Conservation (phyloP, 1,284 basidiomycete species). For the Rhodotorula sp. region DNA sequence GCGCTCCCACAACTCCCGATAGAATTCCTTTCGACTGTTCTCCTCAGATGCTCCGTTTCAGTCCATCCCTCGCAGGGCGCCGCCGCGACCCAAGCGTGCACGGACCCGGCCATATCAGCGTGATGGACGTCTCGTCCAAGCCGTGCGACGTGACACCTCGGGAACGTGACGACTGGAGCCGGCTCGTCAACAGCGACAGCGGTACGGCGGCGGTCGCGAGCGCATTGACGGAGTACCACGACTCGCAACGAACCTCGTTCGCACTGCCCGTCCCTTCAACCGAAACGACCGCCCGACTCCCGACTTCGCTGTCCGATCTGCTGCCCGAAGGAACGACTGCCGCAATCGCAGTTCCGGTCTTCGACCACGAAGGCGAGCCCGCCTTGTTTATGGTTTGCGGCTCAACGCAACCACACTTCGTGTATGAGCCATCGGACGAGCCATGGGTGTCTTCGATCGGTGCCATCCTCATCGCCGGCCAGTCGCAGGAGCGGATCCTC, state of each 20-base stretch:
- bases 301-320: not conserved
- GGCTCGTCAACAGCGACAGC: not conserved
- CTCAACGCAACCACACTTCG: not conserved
- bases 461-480: slow-evolving; percentile 19
- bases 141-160: too few species aligned
- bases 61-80: not conserved
- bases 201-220: not conserved
- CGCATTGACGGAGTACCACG: not conserved
- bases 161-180: not conserved
- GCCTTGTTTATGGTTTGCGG: slow-evolving; percentile 22
- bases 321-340: slow-evolving; percentile 6
- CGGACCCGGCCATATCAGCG: not conserved
- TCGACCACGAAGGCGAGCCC: slow-evolving; percentile 29
- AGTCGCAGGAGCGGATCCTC: slow-evolving; percentile 23
- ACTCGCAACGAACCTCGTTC: not conserved
- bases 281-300: not conserved
- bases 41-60: not conserved
- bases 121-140: slow-evolving; percentile 1
- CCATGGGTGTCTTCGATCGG: slow-evolving; percentile 1
- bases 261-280: not conserved
- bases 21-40: not conserved
- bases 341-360: slow-evolving; percentile 9
- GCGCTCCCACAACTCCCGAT: not conserved
- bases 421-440: slow-evolving; percentile 23
- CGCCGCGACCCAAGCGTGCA: not conserved